Conservation (phyloP, 108 stramenopile genomes). For the Stephanodiscus minutulus region DNA sequence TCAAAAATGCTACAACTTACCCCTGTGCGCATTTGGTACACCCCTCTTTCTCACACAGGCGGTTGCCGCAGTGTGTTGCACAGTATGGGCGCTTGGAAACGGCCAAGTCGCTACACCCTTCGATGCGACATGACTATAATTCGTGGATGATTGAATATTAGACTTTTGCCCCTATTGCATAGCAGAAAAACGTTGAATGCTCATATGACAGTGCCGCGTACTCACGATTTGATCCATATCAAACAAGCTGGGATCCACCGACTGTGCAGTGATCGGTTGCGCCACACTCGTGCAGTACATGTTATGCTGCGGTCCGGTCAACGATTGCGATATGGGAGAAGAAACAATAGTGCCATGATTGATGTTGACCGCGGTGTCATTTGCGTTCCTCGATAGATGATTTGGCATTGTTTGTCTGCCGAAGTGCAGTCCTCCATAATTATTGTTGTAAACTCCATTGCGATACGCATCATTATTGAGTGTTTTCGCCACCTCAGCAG, state of each 20-base stretch:
- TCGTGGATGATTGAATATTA: neutral
- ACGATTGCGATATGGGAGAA: constrained; percentile 13
- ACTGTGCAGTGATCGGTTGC: constrained; percentile 19
- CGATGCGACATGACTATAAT: constrained; percentile 65
- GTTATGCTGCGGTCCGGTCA: constrained; percentile 23
- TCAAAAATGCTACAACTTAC: neutral
- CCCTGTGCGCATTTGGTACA: constrained; percentile 90
- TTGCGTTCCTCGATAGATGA: neutral
- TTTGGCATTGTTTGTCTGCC: neutral
- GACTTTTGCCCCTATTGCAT: neutral
- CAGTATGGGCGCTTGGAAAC: constrained; percentile 79
- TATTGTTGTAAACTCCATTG: neutral
- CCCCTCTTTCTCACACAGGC: constrained; percentile 79
- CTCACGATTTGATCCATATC: constrained; percentile 20
- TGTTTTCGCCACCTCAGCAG: neutral
- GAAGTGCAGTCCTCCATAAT: constrained; percentile 6
- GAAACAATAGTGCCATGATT: constrained; percentile 14
- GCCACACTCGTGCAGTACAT: constrained; percentile 34
- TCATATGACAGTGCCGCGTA: neutral
- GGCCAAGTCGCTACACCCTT: constrained; percentile 72
- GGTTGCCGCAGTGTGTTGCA: constrained; percentile 75
- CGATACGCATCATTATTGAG: neutral
- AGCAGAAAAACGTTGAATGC: neutral
- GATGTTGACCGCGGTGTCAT: neutral
- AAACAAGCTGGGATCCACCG: constrained; percentile 23